Conservation (phyloP, 345 rosid species). For the Salix brachista region DNA sequence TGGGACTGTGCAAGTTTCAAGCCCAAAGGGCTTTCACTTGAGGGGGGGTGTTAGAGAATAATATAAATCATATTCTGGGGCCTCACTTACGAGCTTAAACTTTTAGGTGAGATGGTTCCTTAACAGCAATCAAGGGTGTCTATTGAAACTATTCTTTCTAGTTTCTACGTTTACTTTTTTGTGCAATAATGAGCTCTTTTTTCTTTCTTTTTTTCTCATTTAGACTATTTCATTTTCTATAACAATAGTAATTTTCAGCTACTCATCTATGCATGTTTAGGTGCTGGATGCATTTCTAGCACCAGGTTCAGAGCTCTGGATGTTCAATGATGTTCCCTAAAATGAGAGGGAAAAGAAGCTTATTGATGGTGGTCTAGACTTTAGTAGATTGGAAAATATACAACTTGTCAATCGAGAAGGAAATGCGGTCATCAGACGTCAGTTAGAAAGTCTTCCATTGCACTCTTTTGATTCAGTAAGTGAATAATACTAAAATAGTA, state of each 20-base stretch:
- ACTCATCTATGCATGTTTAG: slow-evolving; percentile 28
- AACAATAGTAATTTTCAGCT: background rate
- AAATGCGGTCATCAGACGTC: slow-evolving; percentile 66
- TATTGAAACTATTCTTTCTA: slow-evolving; percentile 1
- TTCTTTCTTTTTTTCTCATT: background rate
- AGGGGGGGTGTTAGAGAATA: too few relatives aligned
- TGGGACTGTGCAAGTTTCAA: too few relatives aligned
- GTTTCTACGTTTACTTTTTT: background rate
- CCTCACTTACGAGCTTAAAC: too few relatives aligned
- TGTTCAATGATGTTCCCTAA: slow-evolving; percentile 75
- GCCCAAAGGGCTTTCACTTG: too few relatives aligned
- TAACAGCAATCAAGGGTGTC: slow-evolving; percentile 5
- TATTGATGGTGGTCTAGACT: slow-evolving; percentile 64
- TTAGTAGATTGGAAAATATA: slow-evolving; percentile 52
- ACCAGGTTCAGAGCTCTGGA: slow-evolving; percentile 72
- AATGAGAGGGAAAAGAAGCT: slow-evolving; percentile 68
- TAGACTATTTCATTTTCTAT: background rate
- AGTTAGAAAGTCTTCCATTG: slow-evolving; percentile 66
- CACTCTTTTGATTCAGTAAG: slow-evolving; percentile 61
- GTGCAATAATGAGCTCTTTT: background rate
- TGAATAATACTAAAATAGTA: background rate
- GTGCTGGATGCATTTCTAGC: slow-evolving; percentile 70
- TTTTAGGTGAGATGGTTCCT: too few relatives aligned
- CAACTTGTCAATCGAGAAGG: slow-evolving; percentile 59
- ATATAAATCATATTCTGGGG: too few relatives aligned